These are phyloP conservation scores for Salicornia ramosissima DNA, from an alignment of 148 eudicot genomes.

Conservation along the genomic window DNA sequence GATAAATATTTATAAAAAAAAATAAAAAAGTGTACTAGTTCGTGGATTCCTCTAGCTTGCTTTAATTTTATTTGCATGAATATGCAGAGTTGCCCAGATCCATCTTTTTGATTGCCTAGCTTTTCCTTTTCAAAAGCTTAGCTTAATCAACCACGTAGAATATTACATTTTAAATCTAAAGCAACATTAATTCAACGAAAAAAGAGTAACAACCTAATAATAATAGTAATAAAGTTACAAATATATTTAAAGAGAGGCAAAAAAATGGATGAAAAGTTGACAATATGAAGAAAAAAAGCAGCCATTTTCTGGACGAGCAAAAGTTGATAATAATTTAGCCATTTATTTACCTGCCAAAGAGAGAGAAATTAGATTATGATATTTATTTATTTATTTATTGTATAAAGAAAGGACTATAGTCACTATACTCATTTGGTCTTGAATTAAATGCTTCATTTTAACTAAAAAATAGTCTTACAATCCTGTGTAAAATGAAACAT, in stretches of 20 bases:
- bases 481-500: too few species aligned
- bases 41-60: slow-evolving; percentile 23
- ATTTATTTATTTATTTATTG: too few species aligned
- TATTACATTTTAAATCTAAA: not conserved
- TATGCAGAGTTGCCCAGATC: slow-evolving; percentile 27
- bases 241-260: slow-evolving; percentile 4
- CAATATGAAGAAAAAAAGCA: slow-evolving; percentile 18
- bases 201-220: not conserved
- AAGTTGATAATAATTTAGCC: slow-evolving; percentile 13
- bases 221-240: not conserved
- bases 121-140: slow-evolving; percentile 30
- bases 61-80: slow-evolving; percentile 27
- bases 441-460: too few species aligned
- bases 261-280: slow-evolving; percentile 21
- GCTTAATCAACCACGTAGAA: slow-evolving; percentile 18
- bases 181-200: slow-evolving; percentile 11
- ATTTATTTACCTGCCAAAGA: slow-evolving; percentile 33
- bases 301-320: slow-evolving; percentile 8
- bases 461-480: too few species aligned
- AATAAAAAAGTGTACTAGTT: slow-evolving; percentile 6
- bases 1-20: too few species aligned
- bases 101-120: slow-evolving; percentile 23
- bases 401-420: too few species aligned
- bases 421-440: too few species aligned
- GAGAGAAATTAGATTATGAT: not conserved